Base-by-base conservation (phyloP, 805 yeast genomes). In the Torulaspora franciscae region DNA sequence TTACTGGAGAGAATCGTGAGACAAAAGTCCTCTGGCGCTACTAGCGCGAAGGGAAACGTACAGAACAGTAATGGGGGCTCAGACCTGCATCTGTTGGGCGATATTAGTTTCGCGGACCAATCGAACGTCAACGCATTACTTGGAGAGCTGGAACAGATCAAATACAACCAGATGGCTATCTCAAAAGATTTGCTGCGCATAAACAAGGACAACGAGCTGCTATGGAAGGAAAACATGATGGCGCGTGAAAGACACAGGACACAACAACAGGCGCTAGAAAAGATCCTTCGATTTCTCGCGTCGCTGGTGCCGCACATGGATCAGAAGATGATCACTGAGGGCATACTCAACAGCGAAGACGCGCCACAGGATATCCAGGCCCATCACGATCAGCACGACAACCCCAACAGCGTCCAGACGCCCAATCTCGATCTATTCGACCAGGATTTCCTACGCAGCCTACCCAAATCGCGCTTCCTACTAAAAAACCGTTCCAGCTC, bases 201-300 rank as follows among this genome's bases (percentile, higher is more conserved):
- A 30, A 75, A 89, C 47, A 82, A 82, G 48, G 98, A 93, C 61
- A 93, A 91, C 67, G 91, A 87, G 61, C 65, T 87, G 57, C 67
- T 93, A 36, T 93, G 99, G 99, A 82, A 83, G 49, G 98, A 93
- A 61, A 83, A 88, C 57, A 81, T 75, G 61, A 68, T 81, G 46
- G 83, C 91, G 5, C 74, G 97, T 43, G 97, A 91, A 62, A 77
- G 90, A 51, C 86, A 90, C 64, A 79, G 83, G 56, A 75, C 81
- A 27, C 98, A 93, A 62, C 81, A 91, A 32, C 91, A 85, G 50
- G 87, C 96, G 17, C 72, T 93, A 45, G 95, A 89, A 52, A 84
- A 86, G 51, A 91, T 93, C 40, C 67, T 93, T 56, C 78, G 93
- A 55, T 91, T 93, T 54, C 71, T 93, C 57, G 95, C 96, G 2